Conservation (phyloP, 78 protist species). For the Dictyostelium discoideum region dicty_2.7 NC_007088.5:5077501-5078000, state of each 20-base stretch:
- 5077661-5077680: conserved; percentile 23
- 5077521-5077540: neutral
- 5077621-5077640: neutral
- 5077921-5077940: conserved; percentile 21
- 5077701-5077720: conserved; percentile 41
- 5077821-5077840: conserved; percentile 49
- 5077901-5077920: conserved; percentile 75
- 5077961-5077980: conserved; percentile 52
- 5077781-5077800: conserved; percentile 48
- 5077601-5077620: neutral
- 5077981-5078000: conserved; percentile 65
- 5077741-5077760: conserved; percentile 26
- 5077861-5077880: conserved; percentile 7
- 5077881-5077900: conserved; percentile 64
- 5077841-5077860: conserved; percentile 64
- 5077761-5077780: conserved; percentile 21
- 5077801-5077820: conserved; percentile 10
- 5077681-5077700: conserved; percentile 50
- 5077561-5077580: neutral
- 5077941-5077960: conserved; percentile 30
- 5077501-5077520: conserved; percentile 77
- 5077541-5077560: neutral
- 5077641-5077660: conserved; percentile 37
- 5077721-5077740: conserved; percentile 78
- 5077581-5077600: neutral